Conservation (phyloP, 1,284 basidiomycete species). For the Athelia sp. region DNA sequence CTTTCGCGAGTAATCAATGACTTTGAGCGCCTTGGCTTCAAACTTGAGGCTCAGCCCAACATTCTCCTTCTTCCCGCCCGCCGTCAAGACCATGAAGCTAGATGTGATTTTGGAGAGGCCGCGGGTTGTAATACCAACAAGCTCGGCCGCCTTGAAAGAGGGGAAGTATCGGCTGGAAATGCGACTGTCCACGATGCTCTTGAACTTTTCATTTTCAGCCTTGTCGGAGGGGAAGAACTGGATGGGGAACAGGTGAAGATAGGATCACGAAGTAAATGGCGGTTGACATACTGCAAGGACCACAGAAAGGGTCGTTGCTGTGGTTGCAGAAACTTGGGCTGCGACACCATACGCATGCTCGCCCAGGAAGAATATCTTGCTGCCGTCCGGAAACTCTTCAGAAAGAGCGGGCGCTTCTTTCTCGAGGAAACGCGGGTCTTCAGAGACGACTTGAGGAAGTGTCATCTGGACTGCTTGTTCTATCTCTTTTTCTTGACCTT, state of each 20-base stretch:
- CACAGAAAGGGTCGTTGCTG: slow-evolving; percentile 66
- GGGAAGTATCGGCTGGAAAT: slow-evolving; percentile 64
- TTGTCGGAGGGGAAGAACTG: slow-evolving; percentile 85
- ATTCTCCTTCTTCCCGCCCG: slow-evolving; percentile 81
- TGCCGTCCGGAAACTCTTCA: slow-evolving; percentile 87
- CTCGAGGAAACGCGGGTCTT: slow-evolving; percentile 88
- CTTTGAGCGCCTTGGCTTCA: slow-evolving; percentile 93
- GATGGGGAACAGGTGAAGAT: slow-evolving; percentile 7
- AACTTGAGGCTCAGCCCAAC: slow-evolving; percentile 95
- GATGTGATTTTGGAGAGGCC: slow-evolving; percentile 89
- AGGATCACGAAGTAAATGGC: slow-evolving; percentile 1
- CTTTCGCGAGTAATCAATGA: slow-evolving; percentile 90
- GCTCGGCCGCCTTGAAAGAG: slow-evolving; percentile 69
- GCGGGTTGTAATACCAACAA: slow-evolving; percentile 67
- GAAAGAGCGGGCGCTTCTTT: slow-evolving; percentile 71
- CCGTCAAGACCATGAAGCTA: slow-evolving; percentile 80
- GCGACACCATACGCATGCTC: slow-evolving; percentile 93
- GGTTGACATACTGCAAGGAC: slow-evolving; percentile 66
- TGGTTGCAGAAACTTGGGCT: slow-evolving; percentile 78
- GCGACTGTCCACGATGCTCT: slow-evolving; percentile 54
- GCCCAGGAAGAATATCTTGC: slow-evolving; percentile 94
- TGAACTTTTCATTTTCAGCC: slow-evolving; percentile 76
- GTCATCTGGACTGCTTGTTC: slow-evolving; percentile 86
- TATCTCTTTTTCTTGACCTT: slow-evolving; percentile 73
- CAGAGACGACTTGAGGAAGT: slow-evolving; percentile 72